phyloP scores from a whole-genome alignment of 1,139 yeast genomes.

The Lizanozyma gosingica region DNA sequence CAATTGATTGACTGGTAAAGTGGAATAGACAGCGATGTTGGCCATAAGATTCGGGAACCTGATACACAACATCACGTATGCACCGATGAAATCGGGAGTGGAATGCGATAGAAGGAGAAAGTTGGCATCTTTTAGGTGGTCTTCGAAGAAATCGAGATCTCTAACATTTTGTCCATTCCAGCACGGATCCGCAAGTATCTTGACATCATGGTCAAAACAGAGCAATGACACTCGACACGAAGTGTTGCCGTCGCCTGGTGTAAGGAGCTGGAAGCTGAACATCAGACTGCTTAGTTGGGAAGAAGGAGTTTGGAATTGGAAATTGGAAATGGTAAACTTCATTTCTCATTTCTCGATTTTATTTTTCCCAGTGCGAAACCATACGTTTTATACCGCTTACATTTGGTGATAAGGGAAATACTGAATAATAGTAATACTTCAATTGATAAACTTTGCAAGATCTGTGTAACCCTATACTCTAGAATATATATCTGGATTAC shows the following conservation, averaged over 20 bases:
- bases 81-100: slow-evolving; percentile 73
- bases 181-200: slow-evolving; percentile 61
- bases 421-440: too few species aligned
- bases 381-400: too few species aligned
- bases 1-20: slow-evolving; percentile 78
- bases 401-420: too few species aligned
- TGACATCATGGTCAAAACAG: slow-evolving; percentile 37
- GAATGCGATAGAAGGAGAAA: slow-evolving; percentile 78
- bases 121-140: slow-evolving; percentile 45
- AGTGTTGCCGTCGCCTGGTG: slow-evolving; percentile 21
- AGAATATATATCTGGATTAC: too few species aligned
- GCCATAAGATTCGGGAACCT: slow-evolving; percentile 54
- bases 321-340: too few species aligned
- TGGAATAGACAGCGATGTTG: slow-evolving; percentile 71
- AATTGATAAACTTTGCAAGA: too few species aligned
- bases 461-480: too few species aligned
- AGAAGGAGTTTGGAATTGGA: too few species aligned
- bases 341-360: too few species aligned
- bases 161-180: slow-evolving; percentile 50
- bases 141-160: slow-evolving; percentile 33
- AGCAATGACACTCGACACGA: slow-evolving; percentile 36
- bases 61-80: slow-evolving; percentile 59
- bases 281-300: too few species aligned
- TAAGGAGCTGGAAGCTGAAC: slow-evolving; percentile 34
- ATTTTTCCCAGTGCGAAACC: too few species aligned